These are phyloP conservation scores for Yueomyces sp. DNA, from an alignment of 805 yeast genomes.

Conservation along the genomic window DNA sequence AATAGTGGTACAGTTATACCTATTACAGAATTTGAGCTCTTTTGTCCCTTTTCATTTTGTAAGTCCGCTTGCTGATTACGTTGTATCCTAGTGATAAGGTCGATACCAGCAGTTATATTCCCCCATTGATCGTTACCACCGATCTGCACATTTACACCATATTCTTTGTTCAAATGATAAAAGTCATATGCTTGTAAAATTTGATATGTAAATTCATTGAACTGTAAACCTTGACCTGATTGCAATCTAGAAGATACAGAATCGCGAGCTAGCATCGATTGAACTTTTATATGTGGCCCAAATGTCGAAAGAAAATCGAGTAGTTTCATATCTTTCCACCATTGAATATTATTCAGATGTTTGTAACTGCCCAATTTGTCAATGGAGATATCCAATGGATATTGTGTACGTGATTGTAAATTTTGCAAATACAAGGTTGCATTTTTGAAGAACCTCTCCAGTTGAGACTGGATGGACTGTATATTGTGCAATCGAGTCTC, in stretches of 20 bases:
- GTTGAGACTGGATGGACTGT: conserved; percentile 43
- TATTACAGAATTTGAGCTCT: conserved; percentile 27
- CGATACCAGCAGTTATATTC: conserved; percentile 91
- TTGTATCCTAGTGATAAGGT: conserved; percentile 54
- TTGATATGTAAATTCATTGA: conserved; percentile 90
- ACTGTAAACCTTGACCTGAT: conserved; percentile 70
- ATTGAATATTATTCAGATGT: conserved; percentile 52
- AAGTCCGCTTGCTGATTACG: conserved; percentile 2
- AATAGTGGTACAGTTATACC: conserved; percentile 86
- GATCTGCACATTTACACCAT: conserved; percentile 58
- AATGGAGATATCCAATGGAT: neutral
- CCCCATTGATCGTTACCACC: conserved; percentile 99
- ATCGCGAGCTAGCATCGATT: conserved; percentile 81
- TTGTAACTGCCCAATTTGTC: conserved; percentile 25
- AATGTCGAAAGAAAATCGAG: conserved; percentile 63
- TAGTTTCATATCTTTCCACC: conserved; percentile 78
- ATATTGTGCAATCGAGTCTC: conserved; percentile 44
- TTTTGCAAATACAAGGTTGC: conserved; percentile 50
- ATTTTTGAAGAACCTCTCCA: conserved; percentile 42
- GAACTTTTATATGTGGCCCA: conserved; percentile 70
- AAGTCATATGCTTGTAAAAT: conserved; percentile 89
- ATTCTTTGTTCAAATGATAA: conserved; percentile 54
- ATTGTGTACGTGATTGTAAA: conserved; percentile 17
- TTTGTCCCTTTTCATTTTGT: neutral
- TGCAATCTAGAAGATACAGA: conserved; percentile 65